phyloP scores from a whole-genome alignment of 352 stramenopile genomes.

The Phytophthora pinifolia region DNA sequence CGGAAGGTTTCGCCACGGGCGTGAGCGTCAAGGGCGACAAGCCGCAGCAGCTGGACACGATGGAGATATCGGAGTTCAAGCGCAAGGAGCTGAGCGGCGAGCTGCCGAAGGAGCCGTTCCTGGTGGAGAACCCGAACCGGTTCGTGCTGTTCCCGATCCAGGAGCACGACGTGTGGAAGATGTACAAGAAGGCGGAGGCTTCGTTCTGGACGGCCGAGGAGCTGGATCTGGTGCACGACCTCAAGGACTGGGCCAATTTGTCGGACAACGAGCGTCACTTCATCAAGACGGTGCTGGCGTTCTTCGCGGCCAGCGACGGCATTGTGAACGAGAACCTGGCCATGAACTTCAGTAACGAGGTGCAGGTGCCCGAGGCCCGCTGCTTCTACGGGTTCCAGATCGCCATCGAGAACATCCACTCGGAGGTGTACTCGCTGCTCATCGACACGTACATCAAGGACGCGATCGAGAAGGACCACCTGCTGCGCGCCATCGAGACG shows the following conservation, averaged over 20 bases:
- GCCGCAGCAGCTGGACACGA: too few relatives aligned
- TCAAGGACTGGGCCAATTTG: slow-evolving; percentile 95
- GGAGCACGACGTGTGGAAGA: slow-evolving; percentile 97
- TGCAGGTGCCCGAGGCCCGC: slow-evolving; percentile 96
- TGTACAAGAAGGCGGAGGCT: slow-evolving; percentile 99
- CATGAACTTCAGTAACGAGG: slow-evolving; percentile 98
- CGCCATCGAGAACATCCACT: slow-evolving; percentile 99
- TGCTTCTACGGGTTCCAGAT: slow-evolving; percentile 99
- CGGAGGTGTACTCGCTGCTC: slow-evolving; percentile 99
- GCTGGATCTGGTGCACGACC: slow-evolving; percentile 95
- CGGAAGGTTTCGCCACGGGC: too few relatives aligned
- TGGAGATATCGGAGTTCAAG: too few relatives aligned
- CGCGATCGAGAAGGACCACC: slow-evolving; percentile 95
- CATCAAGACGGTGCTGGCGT: slow-evolving; percentile 97
- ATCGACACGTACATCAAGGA: slow-evolving; percentile 99
- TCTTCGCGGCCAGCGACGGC: slow-evolving; percentile 98
- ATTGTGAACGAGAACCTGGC: slow-evolving; percentile 99
- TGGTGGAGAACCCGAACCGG: too few relatives aligned
- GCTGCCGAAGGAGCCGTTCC: too few relatives aligned
- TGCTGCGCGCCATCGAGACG: slow-evolving; percentile 98
- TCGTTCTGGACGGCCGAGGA: slow-evolving; percentile 99
- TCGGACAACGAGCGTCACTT: slow-evolving; percentile 97
- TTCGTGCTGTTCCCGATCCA: slow-evolving; percentile 97
- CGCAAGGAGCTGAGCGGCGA: too few relatives aligned
- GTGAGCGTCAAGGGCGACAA: too few relatives aligned